Percentiles rank a stretch among this genome's conserved stretches.
These are phyloP conservation scores for Kurtzmaniella quercitrusa DNA, from an alignment of 1,139 yeast genomes.

Conservation along the genomic window DNA sequence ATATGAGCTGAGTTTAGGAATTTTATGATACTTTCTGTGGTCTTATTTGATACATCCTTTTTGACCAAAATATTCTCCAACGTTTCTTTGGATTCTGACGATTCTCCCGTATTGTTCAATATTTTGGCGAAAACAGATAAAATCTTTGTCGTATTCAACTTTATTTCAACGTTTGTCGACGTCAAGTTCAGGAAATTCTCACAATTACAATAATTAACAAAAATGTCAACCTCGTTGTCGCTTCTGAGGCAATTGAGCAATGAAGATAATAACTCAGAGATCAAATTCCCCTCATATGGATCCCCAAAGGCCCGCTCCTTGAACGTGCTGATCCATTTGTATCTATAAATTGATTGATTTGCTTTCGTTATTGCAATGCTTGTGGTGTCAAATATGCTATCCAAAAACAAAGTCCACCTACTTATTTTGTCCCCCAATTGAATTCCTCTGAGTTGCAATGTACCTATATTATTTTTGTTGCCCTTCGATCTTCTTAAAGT, in stretches of 20 bases:
- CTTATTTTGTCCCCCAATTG: slow-evolving; percentile 31
- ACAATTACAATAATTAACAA: slow-evolving; percentile 40
- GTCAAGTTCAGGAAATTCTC: slow-evolving; percentile 58
- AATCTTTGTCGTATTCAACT: slow-evolving; percentile 64
- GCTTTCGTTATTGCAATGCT: slow-evolving; percentile 10
- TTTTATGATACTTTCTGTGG: slow-evolving; percentile 44
- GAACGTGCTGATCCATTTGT: slow-evolving; percentile 32
- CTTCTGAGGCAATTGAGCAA: slow-evolving; percentile 13
- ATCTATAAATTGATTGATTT: slow-evolving; percentile 15
- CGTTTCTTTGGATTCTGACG: slow-evolving; percentile 45
- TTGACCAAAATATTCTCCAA: slow-evolving; percentile 51
- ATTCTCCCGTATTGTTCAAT: slow-evolving; percentile 34
- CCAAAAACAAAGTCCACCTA: slow-evolving; percentile 31
- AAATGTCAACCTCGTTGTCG: slow-evolving; percentile 4
- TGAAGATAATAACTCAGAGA: slow-evolving; percentile 21
- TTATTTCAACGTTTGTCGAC: slow-evolving; percentile 47
- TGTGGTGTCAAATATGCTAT: slow-evolving; percentile 10
- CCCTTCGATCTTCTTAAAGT: slow-evolving; percentile 18
- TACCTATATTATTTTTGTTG: slow-evolving; percentile 22
- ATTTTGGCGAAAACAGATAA: slow-evolving; percentile 62
- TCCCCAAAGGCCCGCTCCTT: slow-evolving; percentile 29
- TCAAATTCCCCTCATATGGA: slow-evolving; percentile 20
- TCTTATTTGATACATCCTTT: slow-evolving; percentile 3
- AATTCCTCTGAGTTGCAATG: slow-evolving; percentile 33
- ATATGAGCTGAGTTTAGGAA: slow-evolving; percentile 64